These are phyloP conservation scores for Neoscytalidium dimidiatum DNA, from an alignment of 2,329 filamentous ascomycete genomes.

Conservation along the genomic window DNA sequence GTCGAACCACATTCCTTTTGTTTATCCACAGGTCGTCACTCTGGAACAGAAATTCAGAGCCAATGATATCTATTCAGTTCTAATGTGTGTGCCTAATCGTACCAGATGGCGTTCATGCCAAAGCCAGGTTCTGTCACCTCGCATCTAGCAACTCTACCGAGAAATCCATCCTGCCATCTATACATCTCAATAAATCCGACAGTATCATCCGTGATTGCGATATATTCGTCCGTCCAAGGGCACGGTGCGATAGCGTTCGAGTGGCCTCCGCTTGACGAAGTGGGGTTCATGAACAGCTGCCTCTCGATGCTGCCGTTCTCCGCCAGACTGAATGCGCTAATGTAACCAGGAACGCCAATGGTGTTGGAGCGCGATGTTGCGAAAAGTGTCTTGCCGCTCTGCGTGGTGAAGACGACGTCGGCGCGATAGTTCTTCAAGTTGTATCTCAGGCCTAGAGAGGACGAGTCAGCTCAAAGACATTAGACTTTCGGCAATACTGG, in stretches of 20 bases:
- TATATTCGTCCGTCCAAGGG: slow-evolving; percentile 83
- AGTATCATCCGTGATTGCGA: slow-evolving; percentile 88
- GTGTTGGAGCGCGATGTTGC: slow-evolving; percentile 80
- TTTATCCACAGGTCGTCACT: background rate
- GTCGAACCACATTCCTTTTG: background rate
- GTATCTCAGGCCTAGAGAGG: slow-evolving; percentile 13
- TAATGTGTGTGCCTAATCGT: slow-evolving; percentile 58
- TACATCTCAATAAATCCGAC: slow-evolving; percentile 87
- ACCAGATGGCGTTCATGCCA: slow-evolving; percentile 97
- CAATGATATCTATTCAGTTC: background rate
- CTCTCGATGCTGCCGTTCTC: slow-evolving; percentile 70
- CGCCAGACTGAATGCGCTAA: slow-evolving; percentile 74
- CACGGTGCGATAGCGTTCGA: slow-evolving; percentile 85
- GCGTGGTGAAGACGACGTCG: slow-evolving; percentile 76
- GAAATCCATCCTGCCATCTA: slow-evolving; percentile 78
- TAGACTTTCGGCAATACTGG: slow-evolving; percentile 10
- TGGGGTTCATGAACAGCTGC: slow-evolving; percentile 80
- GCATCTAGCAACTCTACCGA: slow-evolving; percentile 74
- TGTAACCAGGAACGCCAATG: slow-evolving; percentile 76
- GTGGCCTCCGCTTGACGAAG: slow-evolving; percentile 83
- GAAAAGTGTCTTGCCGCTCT: slow-evolving; percentile 74
- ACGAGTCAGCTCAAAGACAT: background rate
- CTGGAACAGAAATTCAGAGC: background rate
- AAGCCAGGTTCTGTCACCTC: slow-evolving; percentile 86
- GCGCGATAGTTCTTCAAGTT: slow-evolving; percentile 72